These are phyloP conservation scores for Tephrocybe sp. DNA, from an alignment of 768 basidiomycete genomes.

Conservation along the genomic window DNA sequence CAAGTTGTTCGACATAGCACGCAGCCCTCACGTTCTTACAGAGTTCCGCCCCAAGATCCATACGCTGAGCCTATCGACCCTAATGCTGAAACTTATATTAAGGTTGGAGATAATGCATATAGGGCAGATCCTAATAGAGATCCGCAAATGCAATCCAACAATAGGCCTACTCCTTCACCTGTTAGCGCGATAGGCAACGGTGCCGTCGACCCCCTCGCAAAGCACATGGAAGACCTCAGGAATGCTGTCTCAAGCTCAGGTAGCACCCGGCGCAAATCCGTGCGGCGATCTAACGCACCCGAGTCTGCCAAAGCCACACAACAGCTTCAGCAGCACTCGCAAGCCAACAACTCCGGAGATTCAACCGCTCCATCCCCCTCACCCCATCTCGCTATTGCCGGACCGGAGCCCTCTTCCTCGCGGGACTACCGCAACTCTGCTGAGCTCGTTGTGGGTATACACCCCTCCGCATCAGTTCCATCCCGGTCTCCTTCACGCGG, in stretches of 20 bases:
- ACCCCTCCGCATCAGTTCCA: conserved; percentile 49
- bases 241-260: conserved; percentile 43
- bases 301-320: conserved; percentile 14
- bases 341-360: conserved; percentile 17
- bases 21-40: conserved; percentile 18
- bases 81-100: conserved; percentile 63
- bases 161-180: conserved; percentile 22
- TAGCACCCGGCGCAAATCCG: conserved; percentile 44
- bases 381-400: conserved; percentile 22
- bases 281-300: conserved; percentile 22
- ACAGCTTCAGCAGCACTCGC: conserved; percentile 21
- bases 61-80: conserved; percentile 62
- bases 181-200: conserved; percentile 25
- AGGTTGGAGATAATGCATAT: conserved; percentile 66
- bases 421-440: conserved; percentile 76
- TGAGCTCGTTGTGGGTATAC: conserved; percentile 73
- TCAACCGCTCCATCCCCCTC: conserved; percentile 36
- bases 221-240: conserved; percentile 61
- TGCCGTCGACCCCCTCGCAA: conserved; percentile 60
- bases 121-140: conserved; percentile 63
- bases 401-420: conserved; percentile 22
- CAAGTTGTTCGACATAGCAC: conserved; percentile 14
- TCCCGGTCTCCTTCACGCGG: conserved; percentile 44
- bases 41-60: conserved; percentile 41
- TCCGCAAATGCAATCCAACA: conserved; percentile 45